Base-by-base conservation (phyloP, 371 early-diverging fungal genomes). In the Blyttiomyces sp. region DNA sequence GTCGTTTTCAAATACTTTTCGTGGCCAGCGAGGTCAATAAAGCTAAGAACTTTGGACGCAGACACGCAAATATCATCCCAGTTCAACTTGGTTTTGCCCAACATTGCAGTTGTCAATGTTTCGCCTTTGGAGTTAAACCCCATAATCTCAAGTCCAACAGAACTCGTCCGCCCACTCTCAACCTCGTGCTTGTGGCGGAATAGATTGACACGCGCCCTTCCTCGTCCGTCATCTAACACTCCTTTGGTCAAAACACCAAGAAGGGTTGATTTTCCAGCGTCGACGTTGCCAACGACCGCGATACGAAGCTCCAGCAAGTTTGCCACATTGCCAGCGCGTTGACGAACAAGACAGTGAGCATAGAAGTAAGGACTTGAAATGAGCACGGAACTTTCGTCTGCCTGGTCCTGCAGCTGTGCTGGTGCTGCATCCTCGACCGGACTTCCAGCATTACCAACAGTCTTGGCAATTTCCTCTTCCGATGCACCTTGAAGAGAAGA, bases 1-100 rank as follows among this genome's bases (percentile, higher is more conserved):
- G 95, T 94, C 1, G 95, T 94, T 73, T 93, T 93, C 32, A 94
- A 77, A 61, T 95, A 95, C 62, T 90, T 91, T 72, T 93, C 93
- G 68, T 95, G 94, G 5, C 95, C 95, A 36, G 93, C 93, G 43
- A 93, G 73, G 76, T 95, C 95, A 27, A 91, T 82, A 71, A 94
- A 93, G 27, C 87, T 84, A 9, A 94, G 68, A 9, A 93, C 85
- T 76, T 94, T 94, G 24, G 89, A 82, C 4, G 93, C 84, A 45
- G 74, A 68, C 4, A 49, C 63, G 64, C 89, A 88, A 49, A 93
- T 88, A 42, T 90, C 89, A 36, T 92, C 90, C 93, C 93, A 92
- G 3, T 82, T 83, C 54, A 85, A 57, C 54, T 85, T 87, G 31
- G 85, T 76, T 46, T 75, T 76, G 28, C 79, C 86, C n/a, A 77